Evolutionary conservation across 2,329 filamentous ascomycete genomes (phyloP), one percentile per base, ranked within the genome.

Genomic region (Ceratocystis smalleyi): DNA sequence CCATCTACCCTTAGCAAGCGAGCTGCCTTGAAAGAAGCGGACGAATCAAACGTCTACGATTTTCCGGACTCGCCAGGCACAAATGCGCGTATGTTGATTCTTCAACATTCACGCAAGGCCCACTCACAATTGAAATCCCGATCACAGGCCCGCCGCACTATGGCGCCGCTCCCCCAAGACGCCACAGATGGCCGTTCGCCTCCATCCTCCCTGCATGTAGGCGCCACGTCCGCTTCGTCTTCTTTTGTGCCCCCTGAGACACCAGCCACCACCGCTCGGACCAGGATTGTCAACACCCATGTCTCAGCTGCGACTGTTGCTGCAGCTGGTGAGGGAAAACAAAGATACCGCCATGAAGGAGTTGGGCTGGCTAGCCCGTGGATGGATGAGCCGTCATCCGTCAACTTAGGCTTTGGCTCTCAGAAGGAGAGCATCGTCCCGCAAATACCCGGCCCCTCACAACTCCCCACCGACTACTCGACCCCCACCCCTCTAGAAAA

Each of bases 241-340:
- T 27, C 54, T 40, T 51, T 51, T 51, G 47, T 51, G 27, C 27
- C 65, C 59, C 65, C 65, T 62, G 65, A 64, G 65, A 64, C 65
- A 61, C 65, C 65, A 61, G 61, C 65, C 62, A 62, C 65, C 59
- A 62, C 59, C 59, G 64, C 64, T 65, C 54, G 61, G 64, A 60
- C 64, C 64, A 65, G 61, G 32, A 65, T 40, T 35, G 43, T 43
- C 43, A 43, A 51, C 57, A 64, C 57, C 63, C 55, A 64, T 64
- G 63, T 61, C 57, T 61, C 57, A 55, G 30, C 57, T 22, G 45
- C 45, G 45, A 55, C 57, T 32, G 30, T 43, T 35, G 35, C 10
- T 40, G 51, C 51, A 64, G 62, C 15, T 45, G 12, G 49, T 8
- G 49, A 59, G 49, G 30, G 30, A 54, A 27, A 43, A 27, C 45